Conservation (phyloP, 2,329 filamentous ascomycete genomes). For the Botrytis aclada region DNA sequence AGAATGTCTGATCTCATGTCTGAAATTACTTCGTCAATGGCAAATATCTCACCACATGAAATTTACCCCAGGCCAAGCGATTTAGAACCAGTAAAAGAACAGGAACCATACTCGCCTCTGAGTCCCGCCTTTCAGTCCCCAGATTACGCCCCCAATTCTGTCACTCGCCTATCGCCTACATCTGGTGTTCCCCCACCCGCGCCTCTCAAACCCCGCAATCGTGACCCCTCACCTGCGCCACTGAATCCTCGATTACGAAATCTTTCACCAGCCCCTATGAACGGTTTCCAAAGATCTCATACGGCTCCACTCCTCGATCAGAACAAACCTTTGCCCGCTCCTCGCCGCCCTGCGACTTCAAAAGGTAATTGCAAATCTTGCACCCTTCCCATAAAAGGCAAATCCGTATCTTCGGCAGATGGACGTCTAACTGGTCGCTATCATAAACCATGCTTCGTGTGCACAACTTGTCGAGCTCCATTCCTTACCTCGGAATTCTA, state of each 20-base stretch:
- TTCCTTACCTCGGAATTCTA: slow-evolving; percentile 92
- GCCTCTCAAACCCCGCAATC: slow-evolving; percentile 4
- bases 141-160: slow-evolving; percentile 48
- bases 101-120: slow-evolving; percentile 16
- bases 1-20: slow-evolving; percentile 54
- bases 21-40: slow-evolving; percentile 53
- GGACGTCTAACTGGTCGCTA: slow-evolving; percentile 89
- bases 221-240: slow-evolving; percentile 5
- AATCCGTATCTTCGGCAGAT: slow-evolving; percentile 90
- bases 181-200: slow-evolving; percentile 12
- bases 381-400: slow-evolving; percentile 72
- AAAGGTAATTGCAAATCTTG: slow-evolving; percentile 80
- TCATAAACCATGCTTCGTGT: slow-evolving; percentile 93
- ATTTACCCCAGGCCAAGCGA: not conserved
- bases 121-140: slow-evolving; percentile 32
- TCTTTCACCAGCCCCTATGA: slow-evolving; percentile 1
- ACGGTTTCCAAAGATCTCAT: slow-evolving; percentile 22
- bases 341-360: slow-evolving; percentile 28
- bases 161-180: slow-evolving; percentile 25
- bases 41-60: slow-evolving; percentile 1
- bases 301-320: slow-evolving; percentile 19
- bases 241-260: not conserved
- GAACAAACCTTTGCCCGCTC: slow-evolving; percentile 7
- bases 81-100: slow-evolving; percentile 12
- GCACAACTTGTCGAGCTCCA: slow-evolving; percentile 74